A percentile compares a stretch with the other conserved stretches of the same genome.
phyloP scores from a whole-genome alignment of 192 early-diverging fungal genomes.

The Linnemannia elongata region DNA sequence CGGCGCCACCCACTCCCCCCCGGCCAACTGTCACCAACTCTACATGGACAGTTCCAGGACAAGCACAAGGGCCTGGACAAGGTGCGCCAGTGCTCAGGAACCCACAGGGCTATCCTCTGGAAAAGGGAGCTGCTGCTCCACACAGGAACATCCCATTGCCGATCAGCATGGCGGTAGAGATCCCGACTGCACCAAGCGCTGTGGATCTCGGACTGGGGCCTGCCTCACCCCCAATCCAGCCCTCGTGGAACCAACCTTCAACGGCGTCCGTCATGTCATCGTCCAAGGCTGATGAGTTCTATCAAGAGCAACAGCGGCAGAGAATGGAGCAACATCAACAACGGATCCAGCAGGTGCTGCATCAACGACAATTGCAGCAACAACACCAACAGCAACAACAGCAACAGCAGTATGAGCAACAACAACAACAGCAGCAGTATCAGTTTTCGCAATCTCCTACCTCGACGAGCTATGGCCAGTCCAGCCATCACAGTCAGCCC shows the following conservation, averaged over 20 bases:
- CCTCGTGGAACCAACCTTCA: background rate
- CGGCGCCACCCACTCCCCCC: background rate
- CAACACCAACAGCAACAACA: background rate
- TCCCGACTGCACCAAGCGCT: conserved; percentile 30
- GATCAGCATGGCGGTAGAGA: conserved; percentile 5
- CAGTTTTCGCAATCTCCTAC: background rate
- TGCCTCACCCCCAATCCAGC: conserved; percentile 13
- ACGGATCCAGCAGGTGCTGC: background rate
- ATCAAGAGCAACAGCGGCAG: background rate
- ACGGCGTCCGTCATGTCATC: background rate
- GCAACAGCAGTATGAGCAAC: background rate
- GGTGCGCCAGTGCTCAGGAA: background rate
- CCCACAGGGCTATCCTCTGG: background rate
- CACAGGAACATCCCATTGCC: conserved; percentile 14
- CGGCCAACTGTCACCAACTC: background rate
- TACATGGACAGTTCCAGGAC: background rate
- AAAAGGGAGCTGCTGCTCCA: background rate
- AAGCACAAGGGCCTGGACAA: background rate
- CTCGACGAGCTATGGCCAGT: background rate
- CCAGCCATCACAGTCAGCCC: background rate
- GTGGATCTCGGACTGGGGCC: conserved; percentile 35
- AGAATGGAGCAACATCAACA: background rate
- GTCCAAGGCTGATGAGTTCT: background rate
- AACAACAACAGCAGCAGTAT: background rate
- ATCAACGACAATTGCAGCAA: background rate